phyloP scores from a whole-genome alignment of 169 alveolate species.

The Babesia divergens region DNA sequence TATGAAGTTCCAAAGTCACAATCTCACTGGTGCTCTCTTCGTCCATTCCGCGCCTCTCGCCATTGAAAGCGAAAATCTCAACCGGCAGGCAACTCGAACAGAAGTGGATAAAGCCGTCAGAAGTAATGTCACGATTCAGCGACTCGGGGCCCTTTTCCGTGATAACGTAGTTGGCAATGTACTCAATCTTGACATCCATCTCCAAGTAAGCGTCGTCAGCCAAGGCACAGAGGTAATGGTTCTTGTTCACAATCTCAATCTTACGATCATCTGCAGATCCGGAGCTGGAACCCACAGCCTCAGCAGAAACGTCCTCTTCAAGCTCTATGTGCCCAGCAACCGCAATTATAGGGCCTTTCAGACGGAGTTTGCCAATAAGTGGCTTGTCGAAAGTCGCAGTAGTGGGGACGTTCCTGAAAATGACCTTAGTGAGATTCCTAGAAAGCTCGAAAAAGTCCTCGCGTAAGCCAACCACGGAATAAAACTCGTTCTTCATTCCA shows the following conservation, averaged over 20 bases:
- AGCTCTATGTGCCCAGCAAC: conserved; percentile 84
- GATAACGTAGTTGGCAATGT: conserved; percentile 77
- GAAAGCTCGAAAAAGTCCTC: conserved; percentile 76
- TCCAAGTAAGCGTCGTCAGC: conserved; percentile 74
- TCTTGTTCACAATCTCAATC: conserved; percentile 78
- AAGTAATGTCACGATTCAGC: conserved; percentile 78
- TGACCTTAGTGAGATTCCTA: conserved; percentile 72
- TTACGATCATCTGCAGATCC: conserved; percentile 51
- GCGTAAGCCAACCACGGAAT: conserved; percentile 74
- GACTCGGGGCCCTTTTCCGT: conserved; percentile 83
- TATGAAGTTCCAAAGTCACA: conserved; percentile 80
- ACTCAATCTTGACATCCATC: conserved; percentile 83
- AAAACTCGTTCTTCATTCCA: conserved; percentile 75
- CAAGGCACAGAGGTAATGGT: conserved; percentile 79
- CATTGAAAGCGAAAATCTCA: conserved; percentile 76
- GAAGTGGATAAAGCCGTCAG: conserved; percentile 81
- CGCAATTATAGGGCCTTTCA: conserved; percentile 83
- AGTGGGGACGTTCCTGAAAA: conserved; percentile 76
- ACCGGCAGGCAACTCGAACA: conserved; percentile 78
- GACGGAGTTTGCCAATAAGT: conserved; percentile 68
- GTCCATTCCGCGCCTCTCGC: conserved; percentile 80
- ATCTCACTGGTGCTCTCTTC: conserved; percentile 79
- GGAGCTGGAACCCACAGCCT: conserved; percentile 65
- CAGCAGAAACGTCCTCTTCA: conserved; percentile 55
- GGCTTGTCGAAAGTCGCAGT: conserved; percentile 76